phyloP scores from a whole-genome alignment of 2,329 filamentous ascomycete species.

The Talaromyces sp. region DNA sequence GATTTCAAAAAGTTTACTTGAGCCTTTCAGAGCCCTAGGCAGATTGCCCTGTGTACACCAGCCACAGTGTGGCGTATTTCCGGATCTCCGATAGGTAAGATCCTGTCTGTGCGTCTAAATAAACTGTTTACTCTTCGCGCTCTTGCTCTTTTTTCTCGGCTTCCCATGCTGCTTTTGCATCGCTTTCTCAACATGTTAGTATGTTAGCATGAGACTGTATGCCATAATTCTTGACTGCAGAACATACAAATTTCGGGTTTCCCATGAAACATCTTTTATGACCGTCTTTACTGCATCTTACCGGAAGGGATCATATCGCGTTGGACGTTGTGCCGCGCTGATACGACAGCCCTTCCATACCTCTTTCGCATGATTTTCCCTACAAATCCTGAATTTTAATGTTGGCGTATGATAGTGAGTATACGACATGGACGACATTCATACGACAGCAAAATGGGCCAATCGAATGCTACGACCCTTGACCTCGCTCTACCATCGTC shows the following conservation, averaged over 20 bases:
- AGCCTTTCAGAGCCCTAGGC: not conserved
- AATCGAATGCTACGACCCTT: constrained; percentile 44
- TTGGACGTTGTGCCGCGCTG: not conserved
- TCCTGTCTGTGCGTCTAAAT: constrained; percentile 1
- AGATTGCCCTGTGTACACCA: not conserved
- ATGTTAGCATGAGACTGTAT: constrained; percentile 6
- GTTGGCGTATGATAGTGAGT: not conserved
- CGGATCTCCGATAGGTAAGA: not conserved
- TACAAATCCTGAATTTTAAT: not conserved
- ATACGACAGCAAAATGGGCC: constrained; percentile 42
- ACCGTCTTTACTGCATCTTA: not conserved
- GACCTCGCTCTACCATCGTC: constrained; percentile 37
- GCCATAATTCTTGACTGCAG: not conserved
- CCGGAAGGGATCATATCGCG: constrained; percentile 3
- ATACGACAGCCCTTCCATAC: not conserved
- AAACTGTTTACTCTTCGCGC: not conserved
- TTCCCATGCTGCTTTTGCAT: not conserved
- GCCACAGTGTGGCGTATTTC: constrained; percentile 6
- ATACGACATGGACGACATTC: constrained; percentile 36
- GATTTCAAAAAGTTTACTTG: not conserved
- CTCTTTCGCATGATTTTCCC: not conserved
- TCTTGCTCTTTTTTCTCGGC: not conserved
- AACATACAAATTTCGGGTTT: not conserved
- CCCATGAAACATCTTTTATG: constrained; percentile 6
- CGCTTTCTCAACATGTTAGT: not conserved